A percentile compares a stretch with the other conserved stretches of the same genome.
These are phyloP conservation scores for Quercus suber DNA, from an alignment of 306 rosid genomes.

Conservation along the genomic window DNA sequence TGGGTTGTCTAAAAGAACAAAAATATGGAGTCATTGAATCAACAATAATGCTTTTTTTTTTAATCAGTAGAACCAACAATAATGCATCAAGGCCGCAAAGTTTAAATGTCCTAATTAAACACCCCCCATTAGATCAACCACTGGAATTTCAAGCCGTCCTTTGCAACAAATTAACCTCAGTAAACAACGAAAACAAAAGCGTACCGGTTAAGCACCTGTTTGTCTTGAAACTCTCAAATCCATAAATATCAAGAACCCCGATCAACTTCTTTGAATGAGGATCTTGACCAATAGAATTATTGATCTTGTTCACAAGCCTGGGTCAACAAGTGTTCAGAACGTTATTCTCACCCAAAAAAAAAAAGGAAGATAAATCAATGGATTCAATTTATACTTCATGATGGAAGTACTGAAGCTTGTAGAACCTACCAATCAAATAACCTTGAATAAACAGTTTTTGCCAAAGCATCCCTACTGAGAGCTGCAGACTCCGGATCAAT, in stretches of 20 bases:
- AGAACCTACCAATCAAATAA: conserved; percentile 82
- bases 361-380: neutral
- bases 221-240: conserved; percentile 99
- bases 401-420: neutral
- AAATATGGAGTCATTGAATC: too few species aligned
- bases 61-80: too few species aligned
- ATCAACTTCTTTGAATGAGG: conserved; percentile 68
- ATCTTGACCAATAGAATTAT: conserved; percentile 94
- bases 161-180: conserved; percentile 27
- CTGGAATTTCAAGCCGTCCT: conserved; percentile 14
- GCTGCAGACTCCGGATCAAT: conserved; percentile 73
- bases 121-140: conserved; percentile 15
- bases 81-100: conserved; percentile 13
- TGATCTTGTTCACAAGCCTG: conserved; percentile 93
- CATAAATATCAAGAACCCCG: conserved; percentile 97
- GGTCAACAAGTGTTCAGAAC: conserved; percentile 16
- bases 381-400: neutral
- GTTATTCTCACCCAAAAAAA: conserved; percentile 15
- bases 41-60: too few species aligned
- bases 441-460: conserved; percentile 83
- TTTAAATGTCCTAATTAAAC: neutral
- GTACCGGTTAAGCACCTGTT: conserved; percentile 88
- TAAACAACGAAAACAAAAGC: conserved; percentile 51
- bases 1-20: neutral
- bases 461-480: conserved; percentile 85